These are phyloP conservation scores for Sporothrix humicola DNA, from an alignment of 2,329 filamentous ascomycete species.

Conservation along the genomic window DNA sequence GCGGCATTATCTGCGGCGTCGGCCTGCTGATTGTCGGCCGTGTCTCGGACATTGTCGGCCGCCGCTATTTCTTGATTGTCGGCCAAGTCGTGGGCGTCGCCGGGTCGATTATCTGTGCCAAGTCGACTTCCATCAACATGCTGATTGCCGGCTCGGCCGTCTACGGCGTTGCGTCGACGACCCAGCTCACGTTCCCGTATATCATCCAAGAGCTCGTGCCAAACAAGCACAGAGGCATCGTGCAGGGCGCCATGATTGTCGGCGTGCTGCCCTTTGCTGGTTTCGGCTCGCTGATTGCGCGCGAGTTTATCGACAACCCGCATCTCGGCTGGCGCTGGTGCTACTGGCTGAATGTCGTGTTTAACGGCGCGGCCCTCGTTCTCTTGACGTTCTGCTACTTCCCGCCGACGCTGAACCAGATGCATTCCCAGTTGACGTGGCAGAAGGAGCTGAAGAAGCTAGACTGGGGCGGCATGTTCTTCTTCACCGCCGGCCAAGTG, in stretches of 20 bases:
- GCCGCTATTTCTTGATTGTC: constrained; percentile 50
- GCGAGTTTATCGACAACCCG: constrained; percentile 45
- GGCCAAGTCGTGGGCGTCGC: constrained; percentile 47
- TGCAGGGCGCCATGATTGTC: constrained; percentile 43
- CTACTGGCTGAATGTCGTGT: constrained; percentile 51
- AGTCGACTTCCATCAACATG: constrained; percentile 45
- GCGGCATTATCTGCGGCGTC: constrained; percentile 37
- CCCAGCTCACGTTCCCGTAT: constrained; percentile 48
- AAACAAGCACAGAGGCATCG: constrained; percentile 49
- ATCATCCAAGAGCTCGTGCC: constrained; percentile 51
- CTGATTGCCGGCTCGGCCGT: constrained; percentile 47
- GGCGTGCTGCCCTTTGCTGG: constrained; percentile 41
- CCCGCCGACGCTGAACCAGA: constrained; percentile 47
- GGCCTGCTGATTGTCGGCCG: constrained; percentile 46
- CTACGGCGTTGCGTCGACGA: constrained; percentile 47
- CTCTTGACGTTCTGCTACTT: constrained; percentile 49
- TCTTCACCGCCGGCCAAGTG: constrained; percentile 53
- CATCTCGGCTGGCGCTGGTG: constrained; percentile 49
- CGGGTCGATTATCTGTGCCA: constrained; percentile 46
- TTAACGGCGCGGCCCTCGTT: constrained; percentile 44
- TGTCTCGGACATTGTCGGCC: constrained; percentile 49
- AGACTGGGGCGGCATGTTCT: constrained; percentile 52
- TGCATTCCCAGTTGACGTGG: constrained; percentile 47
- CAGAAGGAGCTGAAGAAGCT: constrained; percentile 45
- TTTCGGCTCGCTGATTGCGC: constrained; percentile 45